Conservation (phyloP, 768 basidiomycete species). For the Suillus tomentosus region DNA sequence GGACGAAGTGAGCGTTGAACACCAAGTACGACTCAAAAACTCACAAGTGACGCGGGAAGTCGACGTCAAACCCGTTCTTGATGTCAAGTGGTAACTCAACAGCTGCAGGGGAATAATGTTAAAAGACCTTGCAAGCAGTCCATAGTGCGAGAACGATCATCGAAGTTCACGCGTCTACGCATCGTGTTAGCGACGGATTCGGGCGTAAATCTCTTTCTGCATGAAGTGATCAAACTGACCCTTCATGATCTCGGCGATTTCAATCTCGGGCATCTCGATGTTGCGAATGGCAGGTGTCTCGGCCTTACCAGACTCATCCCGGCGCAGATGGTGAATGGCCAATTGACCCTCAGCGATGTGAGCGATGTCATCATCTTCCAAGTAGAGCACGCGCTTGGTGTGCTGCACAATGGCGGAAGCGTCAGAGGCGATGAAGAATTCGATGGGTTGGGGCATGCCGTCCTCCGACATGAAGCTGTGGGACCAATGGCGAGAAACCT, state of each 20-base stretch:
- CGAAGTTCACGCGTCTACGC: slow-evolving; percentile 99
- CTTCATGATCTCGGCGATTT: slow-evolving; percentile 99
- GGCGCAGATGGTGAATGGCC: no score
- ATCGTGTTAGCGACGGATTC: slow-evolving; percentile 99
- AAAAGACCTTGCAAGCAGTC: slow-evolving; percentile 94
- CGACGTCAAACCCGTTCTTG: slow-evolving; percentile 94
- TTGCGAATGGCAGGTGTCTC: slow-evolving; percentile 73
- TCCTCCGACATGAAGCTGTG: slow-evolving; percentile 99
- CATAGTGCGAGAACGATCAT: slow-evolving; percentile 85
- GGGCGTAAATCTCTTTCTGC: slow-evolving; percentile 99
- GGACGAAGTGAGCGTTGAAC: slow-evolving; percentile 16
- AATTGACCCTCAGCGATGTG: no score
- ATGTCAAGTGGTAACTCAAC: slow-evolving; percentile 93
- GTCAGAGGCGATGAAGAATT: slow-evolving; percentile 99
- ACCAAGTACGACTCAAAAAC: slow-evolving; percentile 32
- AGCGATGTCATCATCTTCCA: no score
- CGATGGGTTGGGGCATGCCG: slow-evolving; percentile 97
- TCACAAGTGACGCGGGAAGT: slow-evolving; percentile 95
- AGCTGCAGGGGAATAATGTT: slow-evolving; percentile 97
- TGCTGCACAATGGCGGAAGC: slow-evolving; percentile 96
- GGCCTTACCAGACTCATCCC: no score
- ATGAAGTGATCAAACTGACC: slow-evolving; percentile 99
- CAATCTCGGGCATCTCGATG: slow-evolving; percentile 97
- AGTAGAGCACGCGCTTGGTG: no score
- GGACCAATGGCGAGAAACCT: slow-evolving; percentile 91